These are phyloP conservation scores for Bombardia bombarda DNA, from an alignment of 495 filamentous ascomycete species.

Conservation along the genomic window DNA sequence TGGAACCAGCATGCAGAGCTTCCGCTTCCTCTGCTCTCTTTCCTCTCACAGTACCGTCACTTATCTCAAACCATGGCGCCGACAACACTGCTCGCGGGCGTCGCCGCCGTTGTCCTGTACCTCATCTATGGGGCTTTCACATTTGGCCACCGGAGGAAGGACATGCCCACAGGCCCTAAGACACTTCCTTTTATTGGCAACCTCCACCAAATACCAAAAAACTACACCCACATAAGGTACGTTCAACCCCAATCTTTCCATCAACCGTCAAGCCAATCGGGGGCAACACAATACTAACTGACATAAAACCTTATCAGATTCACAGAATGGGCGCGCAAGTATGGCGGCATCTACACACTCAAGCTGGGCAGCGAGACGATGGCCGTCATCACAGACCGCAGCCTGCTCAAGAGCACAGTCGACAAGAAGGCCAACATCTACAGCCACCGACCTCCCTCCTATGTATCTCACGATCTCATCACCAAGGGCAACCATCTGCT, in stretches of 20 bases:
- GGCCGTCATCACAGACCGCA: constrained; percentile 18
- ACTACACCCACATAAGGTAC: constrained; percentile 13
- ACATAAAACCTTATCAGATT: constrained; percentile 12
- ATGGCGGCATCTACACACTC: constrained; percentile 24
- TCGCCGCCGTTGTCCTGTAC: no score
- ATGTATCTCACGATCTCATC: constrained; percentile 31
- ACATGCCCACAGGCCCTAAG: constrained; percentile 17
- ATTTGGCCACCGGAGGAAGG: no score
- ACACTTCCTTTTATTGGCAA: constrained; percentile 22
- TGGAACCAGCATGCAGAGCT: no score
- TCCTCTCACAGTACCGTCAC: no score
- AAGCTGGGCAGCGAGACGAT: constrained; percentile 20
- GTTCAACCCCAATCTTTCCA: no score
- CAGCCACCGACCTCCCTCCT: constrained; percentile 36
- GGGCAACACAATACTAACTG: no score
- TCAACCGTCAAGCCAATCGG: no score
- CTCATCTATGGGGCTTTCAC: no score
- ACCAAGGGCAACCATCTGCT: constrained; percentile 36
- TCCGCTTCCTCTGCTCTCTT: no score
- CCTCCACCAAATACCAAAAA: constrained; percentile 21
- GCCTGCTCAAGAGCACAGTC: constrained; percentile 20
- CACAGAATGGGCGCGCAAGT: constrained; percentile 20
- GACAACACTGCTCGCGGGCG: no score
- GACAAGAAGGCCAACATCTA: constrained; percentile 25
- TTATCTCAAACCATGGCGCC: no score